Percentiles rank a stretch among this genome's conserved stretches.
Evolutionary conservation across 352 stramenopile species (phyloP).

Genomic region (Pythium angustatum): DNA sequence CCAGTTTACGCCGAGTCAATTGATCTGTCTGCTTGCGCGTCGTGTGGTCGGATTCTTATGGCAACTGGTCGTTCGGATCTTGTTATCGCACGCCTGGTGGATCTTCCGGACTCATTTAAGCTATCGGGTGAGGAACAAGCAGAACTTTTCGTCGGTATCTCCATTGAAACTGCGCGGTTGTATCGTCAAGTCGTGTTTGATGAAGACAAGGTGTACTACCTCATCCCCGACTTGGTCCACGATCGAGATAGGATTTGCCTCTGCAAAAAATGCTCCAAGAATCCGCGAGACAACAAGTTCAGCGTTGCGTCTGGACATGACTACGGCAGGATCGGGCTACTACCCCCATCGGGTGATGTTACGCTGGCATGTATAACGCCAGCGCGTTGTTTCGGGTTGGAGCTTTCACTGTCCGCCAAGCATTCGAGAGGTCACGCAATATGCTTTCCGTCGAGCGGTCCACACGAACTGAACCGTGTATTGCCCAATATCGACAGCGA

Average conservation of each 20-base stretch:
- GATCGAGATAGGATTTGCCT: constrained; percentile 16
- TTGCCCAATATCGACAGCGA: neutral
- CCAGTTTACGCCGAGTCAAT: neutral
- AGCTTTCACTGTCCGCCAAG: constrained; percentile 4
- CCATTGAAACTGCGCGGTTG: neutral
- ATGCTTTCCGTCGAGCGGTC: constrained; percentile 6
- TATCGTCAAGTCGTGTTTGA: constrained; percentile 25
- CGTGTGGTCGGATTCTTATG: constrained; percentile 8
- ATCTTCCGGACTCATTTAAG: too few relatives aligned
- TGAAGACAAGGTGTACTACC: constrained; percentile 16
- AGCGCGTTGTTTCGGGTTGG: constrained; percentile 11
- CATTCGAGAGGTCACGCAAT: constrained; percentile 6
- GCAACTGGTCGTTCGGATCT: too few relatives aligned
- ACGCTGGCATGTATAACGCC: constrained; percentile 12
- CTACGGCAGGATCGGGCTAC: constrained; percentile 17
- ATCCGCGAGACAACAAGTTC: constrained; percentile 17
- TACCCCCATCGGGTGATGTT: constrained; percentile 20
- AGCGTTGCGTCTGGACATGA: constrained; percentile 30
- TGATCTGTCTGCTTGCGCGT: constrained; percentile 1
- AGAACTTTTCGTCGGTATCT: neutral
- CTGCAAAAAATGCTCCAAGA: constrained; percentile 16
- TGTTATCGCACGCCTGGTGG: too few relatives aligned
- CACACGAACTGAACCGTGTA: neutral
- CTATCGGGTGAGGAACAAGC: neutral
- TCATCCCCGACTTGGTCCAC: constrained; percentile 29